Base-by-base conservation (phyloP, 2,329 filamentous ascomycete genomes). In the Paecilomyces niveus region DNA sequence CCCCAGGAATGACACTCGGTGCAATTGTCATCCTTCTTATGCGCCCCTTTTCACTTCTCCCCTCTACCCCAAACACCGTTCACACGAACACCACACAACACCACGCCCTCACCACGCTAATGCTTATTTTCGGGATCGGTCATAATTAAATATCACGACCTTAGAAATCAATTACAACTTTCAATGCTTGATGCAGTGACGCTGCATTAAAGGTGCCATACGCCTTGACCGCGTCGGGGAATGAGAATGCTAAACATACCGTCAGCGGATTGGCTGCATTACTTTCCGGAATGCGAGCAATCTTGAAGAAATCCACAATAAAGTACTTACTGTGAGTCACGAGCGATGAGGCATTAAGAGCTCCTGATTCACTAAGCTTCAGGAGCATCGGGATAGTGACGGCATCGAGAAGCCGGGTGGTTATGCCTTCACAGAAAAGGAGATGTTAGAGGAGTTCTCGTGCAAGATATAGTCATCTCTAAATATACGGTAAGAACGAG, bases 301-400 rank as follows among this genome's bases (percentile, higher is more conserved):
- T 6, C 15, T 18, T 45, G 39, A 18, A n/a, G 39, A 45, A 45
- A 45, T 18, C 15, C 39, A 45, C 7, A 45, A 45, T 13, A 45
- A 45, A 45, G n/a, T 9, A 61, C 75, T 62, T 65, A 78, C 74
- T 67, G 61, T 82, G 79, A 1, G 78, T 81, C 49, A 81, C 77
- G 15, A 82, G 67, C 57, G 74, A 68, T 0, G 69, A 66, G 4
- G 77, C 75, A 29, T 79, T 68, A 10, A 82, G 60, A 53, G 72
- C 77, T 9, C 74, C 73, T 0, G 78, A 68, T 26, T 72, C 64
- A 11, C 78, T 75, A 10, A 81, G 67, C 62, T 77, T 78, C n/a
- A 81, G 61, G 13, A 82, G 67, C 75, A 80, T 80, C 0, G 80
- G 78, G 9, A 77, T 80, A 0, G 79, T 78, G 2, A 72, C 72